Base-by-base conservation (phyloP, 2,329 filamentous ascomycete species). In the Alternaria consortialis region DNA sequence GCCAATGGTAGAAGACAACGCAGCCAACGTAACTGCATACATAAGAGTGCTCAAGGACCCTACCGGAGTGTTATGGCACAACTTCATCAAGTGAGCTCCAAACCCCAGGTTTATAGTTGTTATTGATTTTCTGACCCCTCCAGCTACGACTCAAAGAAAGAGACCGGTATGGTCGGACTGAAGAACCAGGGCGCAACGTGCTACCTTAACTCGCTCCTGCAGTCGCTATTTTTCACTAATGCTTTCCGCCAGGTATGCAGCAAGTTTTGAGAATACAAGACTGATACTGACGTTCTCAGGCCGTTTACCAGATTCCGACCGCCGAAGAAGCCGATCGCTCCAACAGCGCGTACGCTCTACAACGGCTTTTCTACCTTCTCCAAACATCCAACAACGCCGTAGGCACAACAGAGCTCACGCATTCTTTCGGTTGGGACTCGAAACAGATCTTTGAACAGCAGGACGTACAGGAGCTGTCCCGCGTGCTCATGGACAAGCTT, bases 361-460 rank as follows among this genome's bases (percentile, higher is more conserved):
- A 99, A 78, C 87, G 95, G 65, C 85, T 99, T 15, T 99, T 99
- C 80, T 98, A 97, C 75, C 92, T 94, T 69, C 84, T 99, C 20
- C 95, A 99, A 78, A 97, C 93, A 12, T 94, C 90, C 39, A 89
- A 90, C 53, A 82, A 84, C 36, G 92, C 96, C 1, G 94, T 99
- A 2, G 88, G 92, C 39, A 99, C 95, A 2, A 93, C 91, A 53
- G 95, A 99, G 75, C 86, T 99, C 39, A 99, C 95, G 7, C 92
- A 93, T 68, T 98, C 95, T 0, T 99, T 99, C 77, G 95, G 95
- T 25, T 99, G 95, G 95, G 94, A 99, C 73, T 97, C 94, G 2
- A 88, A 93, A 66, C 94, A 99, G 75, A 97, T 98, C 54, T 99
- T 99, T 71, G 94, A 98, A 80, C 95, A 99, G 77, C 95, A 99